Percentiles rank a stretch among this genome's conserved stretches.
phyloP scores from a whole-genome alignment of 139 green algal species.

The Haematococcus lacustris region DNA sequence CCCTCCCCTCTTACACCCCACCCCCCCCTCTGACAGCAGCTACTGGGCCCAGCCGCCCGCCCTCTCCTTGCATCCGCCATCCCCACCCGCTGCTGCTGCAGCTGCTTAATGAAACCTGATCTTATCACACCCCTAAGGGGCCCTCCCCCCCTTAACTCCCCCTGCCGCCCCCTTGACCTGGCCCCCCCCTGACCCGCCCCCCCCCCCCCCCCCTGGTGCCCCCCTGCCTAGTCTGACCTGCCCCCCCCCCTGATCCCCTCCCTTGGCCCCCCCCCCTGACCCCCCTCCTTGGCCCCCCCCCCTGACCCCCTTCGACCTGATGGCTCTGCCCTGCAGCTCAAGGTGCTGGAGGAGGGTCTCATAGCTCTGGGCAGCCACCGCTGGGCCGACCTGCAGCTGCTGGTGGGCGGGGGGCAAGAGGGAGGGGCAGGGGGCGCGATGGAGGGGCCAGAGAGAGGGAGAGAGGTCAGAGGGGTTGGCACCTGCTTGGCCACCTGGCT shows the following conservation, averaged over 20 bases:
- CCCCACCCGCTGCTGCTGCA: neutral
- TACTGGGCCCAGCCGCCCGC: neutral
- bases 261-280: too few species aligned
- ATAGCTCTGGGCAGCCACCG: slow-evolving; percentile 32
- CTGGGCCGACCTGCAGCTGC: slow-evolving; percentile 1
- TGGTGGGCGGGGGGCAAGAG: neutral
- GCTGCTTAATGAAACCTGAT: too few species aligned
- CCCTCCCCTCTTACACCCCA: neutral
- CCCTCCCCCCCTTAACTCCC: too few species aligned
- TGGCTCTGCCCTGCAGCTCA: slow-evolving; percentile 34
- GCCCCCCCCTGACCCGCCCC: neutral
- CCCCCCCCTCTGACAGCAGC: neutral
- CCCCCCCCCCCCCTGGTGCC: neutral
- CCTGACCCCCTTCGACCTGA: neutral
- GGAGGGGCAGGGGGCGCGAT: neutral
- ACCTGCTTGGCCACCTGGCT: neutral
- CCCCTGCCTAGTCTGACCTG: neutral
- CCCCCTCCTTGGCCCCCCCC: neutral
- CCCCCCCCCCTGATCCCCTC: neutral
- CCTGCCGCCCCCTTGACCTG: neutral
- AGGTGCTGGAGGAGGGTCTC: slow-evolving; percentile 40
- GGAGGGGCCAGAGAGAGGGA: too few species aligned
- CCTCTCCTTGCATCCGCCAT: neutral
- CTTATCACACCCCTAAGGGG: too few species aligned
- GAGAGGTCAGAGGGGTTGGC: neutral